phyloP scores from a whole-genome alignment of 192 early-diverging fungal genomes.

The Backusella macrospora region DNA sequence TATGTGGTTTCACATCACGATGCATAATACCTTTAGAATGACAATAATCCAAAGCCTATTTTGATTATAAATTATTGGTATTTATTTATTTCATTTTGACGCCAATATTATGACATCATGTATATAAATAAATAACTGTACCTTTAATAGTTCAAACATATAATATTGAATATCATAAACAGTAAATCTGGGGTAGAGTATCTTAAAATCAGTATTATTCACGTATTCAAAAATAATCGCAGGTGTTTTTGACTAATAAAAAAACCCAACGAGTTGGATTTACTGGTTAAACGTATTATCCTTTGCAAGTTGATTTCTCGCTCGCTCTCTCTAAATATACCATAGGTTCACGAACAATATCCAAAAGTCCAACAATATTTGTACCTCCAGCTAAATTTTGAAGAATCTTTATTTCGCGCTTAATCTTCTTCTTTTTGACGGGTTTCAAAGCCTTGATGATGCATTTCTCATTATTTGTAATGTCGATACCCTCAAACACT shows the following conservation, averaged over 20 bases:
- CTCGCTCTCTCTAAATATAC: constrained; percentile 39
- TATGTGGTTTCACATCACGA: constrained; percentile 99
- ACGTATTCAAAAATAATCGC: constrained; percentile 97
- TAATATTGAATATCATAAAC: constrained; percentile 97
- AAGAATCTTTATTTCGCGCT: constrained; percentile 98
- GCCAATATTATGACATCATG: not conserved
- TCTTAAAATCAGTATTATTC: constrained; percentile 98
- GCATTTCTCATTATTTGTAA: constrained; percentile 83
- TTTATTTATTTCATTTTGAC: not conserved
- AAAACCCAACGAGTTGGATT: not conserved
- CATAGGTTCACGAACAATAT: constrained; percentile 94
- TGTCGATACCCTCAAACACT: constrained; percentile 97
- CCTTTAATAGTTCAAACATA: constrained; percentile 95
- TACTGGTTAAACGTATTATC: not conserved
- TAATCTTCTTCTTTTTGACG: constrained; percentile 99
- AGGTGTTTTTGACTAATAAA: constrained; percentile 85
- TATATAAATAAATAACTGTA: constrained; percentile 27
- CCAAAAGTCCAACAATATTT: constrained; percentile 90
- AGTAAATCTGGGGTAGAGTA: constrained; percentile 91
- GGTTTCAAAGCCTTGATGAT: constrained; percentile 99
- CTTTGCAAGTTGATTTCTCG: not conserved
- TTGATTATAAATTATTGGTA: not conserved
- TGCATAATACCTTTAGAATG: constrained; percentile 99
- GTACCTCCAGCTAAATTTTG: constrained; percentile 95
- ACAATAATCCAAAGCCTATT: constrained; percentile 93